Evolutionary conservation across 2,329 filamentous ascomycete species (phyloP), one percentile per base, ranked within the genome.

Genomic region (Thermomyces lanuginosus): DNA sequence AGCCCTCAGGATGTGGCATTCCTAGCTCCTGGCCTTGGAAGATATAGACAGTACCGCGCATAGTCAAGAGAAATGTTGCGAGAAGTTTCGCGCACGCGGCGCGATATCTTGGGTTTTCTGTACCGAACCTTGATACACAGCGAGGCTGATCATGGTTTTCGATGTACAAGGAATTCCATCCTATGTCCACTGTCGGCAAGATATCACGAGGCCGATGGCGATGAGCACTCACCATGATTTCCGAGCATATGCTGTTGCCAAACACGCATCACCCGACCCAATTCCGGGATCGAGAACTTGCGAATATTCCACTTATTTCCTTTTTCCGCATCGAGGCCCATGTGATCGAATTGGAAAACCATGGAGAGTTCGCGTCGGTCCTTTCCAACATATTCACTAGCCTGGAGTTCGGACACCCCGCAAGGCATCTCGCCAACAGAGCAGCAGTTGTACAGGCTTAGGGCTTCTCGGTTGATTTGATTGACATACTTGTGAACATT

Each of bases 341-440:
- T 32, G 15, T 38, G 36, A 16, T 43, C 29, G 18, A 43, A 43
- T 13, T 40, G 68, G 49, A 79, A 78, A 2, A 76, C 68, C 74
- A 78, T 79, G 42, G 69, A 64, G 21, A 79, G 52, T 45, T 76
- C 68, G 30, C 62, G 63, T 7, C 37, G 31, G 27, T 66, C 63
- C 22, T 60, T 51, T 4, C 62, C 61, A 8, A 77, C 67, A 34
- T 73, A 76, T 12, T 60, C 43, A n/a, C 76, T 51, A 2, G 76
- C 69, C 22, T 66, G 57, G 4, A 51, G 48, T 16, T 63, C 60
- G 30, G 74, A 63, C 0, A 66, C 69, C 0, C 72, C 48, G 13
- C 45, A 43, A 3, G 53, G 54, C 37, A 55, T 51, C 34, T 60
- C 56, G 9, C 56, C 56, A 4, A 60, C 55, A 4, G 51, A 49